Conservation (phyloP, 2,329 filamentous ascomycete species). For the Colletotrichum sp. region DNA sequence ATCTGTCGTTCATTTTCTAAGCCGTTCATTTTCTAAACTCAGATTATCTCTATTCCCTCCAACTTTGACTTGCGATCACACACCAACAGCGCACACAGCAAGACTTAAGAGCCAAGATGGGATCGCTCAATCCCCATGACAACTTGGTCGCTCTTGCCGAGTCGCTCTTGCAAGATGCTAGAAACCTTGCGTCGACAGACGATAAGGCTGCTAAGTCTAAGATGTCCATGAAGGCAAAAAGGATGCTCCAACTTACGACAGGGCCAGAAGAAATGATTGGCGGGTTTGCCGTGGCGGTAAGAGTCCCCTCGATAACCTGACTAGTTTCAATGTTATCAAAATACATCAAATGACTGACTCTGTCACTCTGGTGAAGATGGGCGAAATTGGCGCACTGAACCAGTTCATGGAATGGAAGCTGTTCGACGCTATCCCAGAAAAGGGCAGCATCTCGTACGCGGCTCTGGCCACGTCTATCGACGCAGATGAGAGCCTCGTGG, state of each 20-base stretch:
- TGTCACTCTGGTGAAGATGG: not conserved
- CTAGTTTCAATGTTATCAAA: not conserved
- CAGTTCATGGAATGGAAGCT: constrained; percentile 29
- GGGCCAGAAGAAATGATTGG: not conserved
- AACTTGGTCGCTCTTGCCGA: not conserved
- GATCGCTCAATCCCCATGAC: not conserved
- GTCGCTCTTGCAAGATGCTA: not conserved
- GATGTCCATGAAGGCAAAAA: not conserved
- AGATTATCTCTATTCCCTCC: not conserved
- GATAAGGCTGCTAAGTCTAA: not conserved
- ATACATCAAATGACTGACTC: not conserved
- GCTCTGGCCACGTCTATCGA: constrained; percentile 25
- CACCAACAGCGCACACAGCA: not conserved
- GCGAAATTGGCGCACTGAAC: constrained; percentile 19
- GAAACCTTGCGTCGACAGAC: not conserved
- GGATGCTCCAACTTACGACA: not conserved
- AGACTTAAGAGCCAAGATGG: not conserved
- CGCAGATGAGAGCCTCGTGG: constrained; percentile 26
- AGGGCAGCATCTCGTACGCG: constrained; percentile 25
- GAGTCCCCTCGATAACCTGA: not conserved
- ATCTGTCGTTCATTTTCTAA: not conserved
- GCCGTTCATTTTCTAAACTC: not conserved
- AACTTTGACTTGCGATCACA: not conserved
- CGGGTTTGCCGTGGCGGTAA: not conserved
- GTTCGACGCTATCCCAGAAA: constrained; percentile 30